Conservation (phyloP, 2,329 filamentous ascomycete genomes). For the Aspergillus phoenicis region DNA sequence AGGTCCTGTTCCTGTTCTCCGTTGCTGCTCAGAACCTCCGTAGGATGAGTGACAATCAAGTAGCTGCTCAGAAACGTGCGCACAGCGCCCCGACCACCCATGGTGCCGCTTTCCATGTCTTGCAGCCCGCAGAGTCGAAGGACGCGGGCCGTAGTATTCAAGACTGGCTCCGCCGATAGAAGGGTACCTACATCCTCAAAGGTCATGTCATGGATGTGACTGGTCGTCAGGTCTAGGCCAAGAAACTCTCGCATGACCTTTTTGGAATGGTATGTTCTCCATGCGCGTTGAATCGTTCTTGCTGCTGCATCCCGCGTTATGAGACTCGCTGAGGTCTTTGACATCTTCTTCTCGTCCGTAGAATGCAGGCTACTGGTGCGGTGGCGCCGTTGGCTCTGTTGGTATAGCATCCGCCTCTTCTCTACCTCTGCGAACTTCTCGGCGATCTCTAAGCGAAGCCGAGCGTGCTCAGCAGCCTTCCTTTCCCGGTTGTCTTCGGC, state of each 20-base stretch:
- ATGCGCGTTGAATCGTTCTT: constrained; percentile 60
- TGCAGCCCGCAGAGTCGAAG: constrained; percentile 60
- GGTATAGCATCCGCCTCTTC: constrained; percentile 54
- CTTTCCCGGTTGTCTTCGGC: constrained; percentile 67
- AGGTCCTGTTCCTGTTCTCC: constrained; percentile 65
- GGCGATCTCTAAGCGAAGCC: constrained; percentile 63
- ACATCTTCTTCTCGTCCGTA: constrained; percentile 47
- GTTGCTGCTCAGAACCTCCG: constrained; percentile 61
- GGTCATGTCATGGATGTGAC: constrained; percentile 53
- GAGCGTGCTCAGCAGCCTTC: constrained; percentile 63
- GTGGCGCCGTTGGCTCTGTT: constrained; percentile 52
- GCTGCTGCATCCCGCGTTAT: constrained; percentile 58
- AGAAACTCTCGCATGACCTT: constrained; percentile 55
- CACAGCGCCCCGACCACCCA: constrained; percentile 55
- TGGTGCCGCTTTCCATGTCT: constrained; percentile 52
- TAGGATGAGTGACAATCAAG: constrained; percentile 63
- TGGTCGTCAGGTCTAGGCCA: constrained; percentile 55
- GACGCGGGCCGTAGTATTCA: constrained; percentile 56
- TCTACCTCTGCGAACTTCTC: constrained; percentile 67
- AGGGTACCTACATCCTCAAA: constrained; percentile 63
- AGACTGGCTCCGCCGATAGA: constrained; percentile 57
- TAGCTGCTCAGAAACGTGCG: constrained; percentile 66
- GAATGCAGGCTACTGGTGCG: constrained; percentile 55
- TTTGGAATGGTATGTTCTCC: constrained; percentile 55
- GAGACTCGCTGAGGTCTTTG: constrained; percentile 35